Base-by-base conservation (phyloP, 371 early-diverging fungal genomes). In the Mucor velutinosus region DNA sequence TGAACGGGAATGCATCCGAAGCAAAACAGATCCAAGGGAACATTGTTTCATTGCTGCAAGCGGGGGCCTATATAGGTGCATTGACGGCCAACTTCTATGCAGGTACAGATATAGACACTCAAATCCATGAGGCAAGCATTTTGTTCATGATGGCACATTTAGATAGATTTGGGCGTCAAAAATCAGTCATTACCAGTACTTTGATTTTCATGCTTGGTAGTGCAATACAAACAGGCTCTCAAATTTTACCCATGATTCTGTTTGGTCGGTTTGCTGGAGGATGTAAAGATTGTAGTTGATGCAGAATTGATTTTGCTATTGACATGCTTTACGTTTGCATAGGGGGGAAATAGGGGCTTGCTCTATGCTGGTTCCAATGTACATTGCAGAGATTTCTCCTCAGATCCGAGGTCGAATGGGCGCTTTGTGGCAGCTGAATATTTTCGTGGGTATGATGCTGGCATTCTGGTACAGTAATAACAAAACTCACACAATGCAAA, bases 341-440 rank as follows among this genome's bases (percentile, higher is more conserved):
- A 73, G 70, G 61, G 43, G 73, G 73, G 17, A n/a, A n/a, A 59
- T 61, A 19, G 60, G 55, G 14, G 25, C 63, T 17, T 37, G 57
- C 25, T 30, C 79, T 11, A 74, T 69, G 67, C 60, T 82, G 23
- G 77, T 82, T 33, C 82, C 80, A n/a, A 80, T 80, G 76, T 82
- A 82, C 32, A 72, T 82, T 67, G 83, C 80, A 32, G 94, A 96
- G 66, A 85, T 95, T 12, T 89, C 96, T 12, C 89, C 95, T 23
- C 74, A 83, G 19, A 86, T 90, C 59, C 89, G 96, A 74, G 97
- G 97, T 41, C 79, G 91, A 27, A 74, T 96, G 55, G 89, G 91
- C 33, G 87, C 93, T 51, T 77, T 94, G 45, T 93, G 96, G 78
- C 95, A 95, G 73, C 87, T 91, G 68, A 90, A 94, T 65, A 91